A percentile compares a stretch with the other conserved stretches of the same genome.
phyloP scores from a whole-genome alignment of 1,139 yeast species.

The Wickerhamiella pararugosa region DNA sequence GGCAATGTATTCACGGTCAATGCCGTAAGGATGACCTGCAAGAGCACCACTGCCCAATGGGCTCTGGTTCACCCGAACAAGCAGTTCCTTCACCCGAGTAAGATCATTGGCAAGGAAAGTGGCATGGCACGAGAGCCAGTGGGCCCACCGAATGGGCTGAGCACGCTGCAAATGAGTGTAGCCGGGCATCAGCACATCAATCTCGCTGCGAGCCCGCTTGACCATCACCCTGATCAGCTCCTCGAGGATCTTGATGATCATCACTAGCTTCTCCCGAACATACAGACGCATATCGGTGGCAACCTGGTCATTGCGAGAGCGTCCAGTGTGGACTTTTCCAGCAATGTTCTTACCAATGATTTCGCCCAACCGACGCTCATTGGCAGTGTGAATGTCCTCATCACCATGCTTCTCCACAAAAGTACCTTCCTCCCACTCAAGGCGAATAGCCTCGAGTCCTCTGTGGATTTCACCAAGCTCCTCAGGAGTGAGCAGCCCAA shows the following conservation, averaged over 20 bases:
- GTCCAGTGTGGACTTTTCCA: constrained; percentile 96
- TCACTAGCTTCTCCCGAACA: constrained; percentile 62
- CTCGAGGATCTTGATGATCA: constrained; percentile 42
- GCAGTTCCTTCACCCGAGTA: constrained; percentile 66
- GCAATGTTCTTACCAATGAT: constrained; percentile 84
- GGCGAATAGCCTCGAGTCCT: constrained; percentile 55
- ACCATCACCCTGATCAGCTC: constrained; percentile 51
- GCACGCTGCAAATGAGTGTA: constrained; percentile 97
- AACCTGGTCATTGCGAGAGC: constrained; percentile 96
- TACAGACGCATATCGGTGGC: constrained; percentile 95
- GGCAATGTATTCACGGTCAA: constrained; percentile 84
- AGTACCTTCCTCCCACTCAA: constrained; percentile 64
- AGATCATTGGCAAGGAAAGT: constrained; percentile 86
- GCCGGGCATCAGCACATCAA: constrained; percentile 94
- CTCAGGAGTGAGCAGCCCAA: constrained; percentile 53
- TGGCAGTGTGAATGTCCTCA: constrained; percentile 97
- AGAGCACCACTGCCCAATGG: constrained; percentile 97
- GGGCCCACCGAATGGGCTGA: constrained; percentile 98
- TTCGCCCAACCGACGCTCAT: constrained; percentile 94
- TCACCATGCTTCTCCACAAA: constrained; percentile 85
- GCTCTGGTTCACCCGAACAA: constrained; percentile 67
- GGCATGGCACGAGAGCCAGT: constrained; percentile 89
- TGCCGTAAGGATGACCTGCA: constrained; percentile 98
- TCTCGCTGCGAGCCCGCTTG: constrained; percentile 68
- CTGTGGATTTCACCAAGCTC: constrained; percentile 69